Base-by-base conservation (phyloP, 2,329 filamentous ascomycete genomes). In the Colletotrichum tropicicola region DNA sequence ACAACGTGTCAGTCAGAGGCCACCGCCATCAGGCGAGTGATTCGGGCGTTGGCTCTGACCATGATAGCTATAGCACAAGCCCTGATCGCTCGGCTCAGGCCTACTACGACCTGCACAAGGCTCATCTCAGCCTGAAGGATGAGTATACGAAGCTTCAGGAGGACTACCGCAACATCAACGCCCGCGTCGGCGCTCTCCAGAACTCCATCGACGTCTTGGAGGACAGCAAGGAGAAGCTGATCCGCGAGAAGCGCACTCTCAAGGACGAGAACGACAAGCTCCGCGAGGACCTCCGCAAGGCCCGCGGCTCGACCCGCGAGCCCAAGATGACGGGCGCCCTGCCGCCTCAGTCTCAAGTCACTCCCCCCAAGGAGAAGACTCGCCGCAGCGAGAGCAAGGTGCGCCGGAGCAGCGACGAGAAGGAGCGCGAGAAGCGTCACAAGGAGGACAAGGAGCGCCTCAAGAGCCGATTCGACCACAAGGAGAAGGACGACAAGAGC, bases 381-480 rank as follows among this genome's bases (percentile, higher is more conserved):
- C 68, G 70, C 68, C 75, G 67, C 19, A 74, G 74, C 66, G 75
- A 74, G 69, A 74, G 52, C 67, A 70, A 32, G 69, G 68, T 64
- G 10, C 57, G 62, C 15, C 73, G 73, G 65, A 70, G 74, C 45
- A 72, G 75, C 52, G 66, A 70, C 39, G 43, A 56, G 19, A 68
- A 68, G 21, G 54, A 55, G 45, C 65, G 58, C 15, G 72, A 73
- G 49, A 66, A 73, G 51, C 66, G 64, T 13, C 68, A 71, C 60
- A 72, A 73, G 59, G 73, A 70, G 28, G 74, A 76, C 54, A 77
- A 77, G 68, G 75, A 77, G 48, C 77, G 78, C 15, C 73, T 80
- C 55, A 75, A 74, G 28, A 72, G 72, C 58, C 76, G 78, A 27
- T 79, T 80, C 65, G 78, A 78, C 30, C 53, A 39, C 39, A 69